Percentiles rank a stretch among this genome's conserved stretches.
phyloP scores from a whole-genome alignment of 2,329 filamentous ascomycete species.

The Orbilia blumenaviensis region DNA sequence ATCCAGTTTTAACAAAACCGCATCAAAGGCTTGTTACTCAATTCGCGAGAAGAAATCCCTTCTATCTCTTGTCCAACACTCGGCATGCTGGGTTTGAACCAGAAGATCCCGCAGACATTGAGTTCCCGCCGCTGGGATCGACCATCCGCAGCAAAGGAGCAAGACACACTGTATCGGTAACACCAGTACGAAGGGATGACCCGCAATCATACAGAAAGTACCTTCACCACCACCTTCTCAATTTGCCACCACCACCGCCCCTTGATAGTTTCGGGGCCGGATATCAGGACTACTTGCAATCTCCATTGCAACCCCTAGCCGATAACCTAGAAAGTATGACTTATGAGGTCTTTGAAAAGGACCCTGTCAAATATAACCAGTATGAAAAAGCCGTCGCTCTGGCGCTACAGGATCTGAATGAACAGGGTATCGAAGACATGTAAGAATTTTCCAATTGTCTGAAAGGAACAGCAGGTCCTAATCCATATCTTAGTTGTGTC shows the following conservation, averaged over 20 bases:
- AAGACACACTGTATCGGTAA: constrained; percentile 54
- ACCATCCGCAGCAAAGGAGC: neutral
- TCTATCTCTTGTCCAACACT: constrained; percentile 70
- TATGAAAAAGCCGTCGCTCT: constrained; percentile 86
- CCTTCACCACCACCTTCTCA: constrained; percentile 81
- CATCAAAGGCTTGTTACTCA: constrained; percentile 71
- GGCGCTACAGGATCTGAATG: constrained; percentile 81
- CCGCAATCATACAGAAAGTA: constrained; percentile 78
- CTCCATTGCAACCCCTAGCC: constrained; percentile 89
- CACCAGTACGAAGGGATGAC: constrained; percentile 64
- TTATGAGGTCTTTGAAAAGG: constrained; percentile 98
- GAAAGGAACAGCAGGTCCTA: neutral
- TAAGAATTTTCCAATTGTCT: neutral
- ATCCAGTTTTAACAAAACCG: constrained; percentile 69
- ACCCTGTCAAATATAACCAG: constrained; percentile 96
- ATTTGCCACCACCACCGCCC: constrained; percentile 73
- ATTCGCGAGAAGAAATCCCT: constrained; percentile 73
- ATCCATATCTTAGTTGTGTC: constrained; percentile 67
- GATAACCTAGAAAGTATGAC: constrained; percentile 97
- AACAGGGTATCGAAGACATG: constrained; percentile 61
- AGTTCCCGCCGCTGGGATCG: constrained; percentile 56
- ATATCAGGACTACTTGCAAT: constrained; percentile 94
- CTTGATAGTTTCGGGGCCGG: constrained; percentile 75
- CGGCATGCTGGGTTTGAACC: constrained; percentile 61
- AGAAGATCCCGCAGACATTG: constrained; percentile 57